Percentiles rank a stretch among this genome's conserved stretches.
phyloP scores from a whole-genome alignment of 2,329 filamentous ascomycete genomes.

The Onygena corvina region DNA sequence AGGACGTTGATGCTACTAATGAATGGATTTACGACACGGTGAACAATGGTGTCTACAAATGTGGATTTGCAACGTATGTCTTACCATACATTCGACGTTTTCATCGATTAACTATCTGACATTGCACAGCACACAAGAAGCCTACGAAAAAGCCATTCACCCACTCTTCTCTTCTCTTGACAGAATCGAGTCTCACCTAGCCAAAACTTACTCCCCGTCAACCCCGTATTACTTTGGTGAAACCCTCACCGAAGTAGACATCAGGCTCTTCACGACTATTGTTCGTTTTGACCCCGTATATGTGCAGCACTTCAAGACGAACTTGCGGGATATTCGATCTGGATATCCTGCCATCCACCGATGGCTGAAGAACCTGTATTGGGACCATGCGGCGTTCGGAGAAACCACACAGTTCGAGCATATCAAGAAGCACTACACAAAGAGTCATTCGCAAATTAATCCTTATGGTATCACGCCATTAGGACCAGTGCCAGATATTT shows the following conservation, averaged over 20 bases:
- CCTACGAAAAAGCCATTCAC: conserved; percentile 63
- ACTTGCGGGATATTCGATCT: conserved; percentile 69
- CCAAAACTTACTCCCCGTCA: conserved; percentile 23
- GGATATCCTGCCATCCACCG: conserved; percentile 70
- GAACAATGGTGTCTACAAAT: conserved; percentile 43
- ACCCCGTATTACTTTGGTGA: conserved; percentile 59
- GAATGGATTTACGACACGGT: conserved; percentile 63
- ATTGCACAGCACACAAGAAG: conserved; percentile 49
- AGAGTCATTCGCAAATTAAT: conserved; percentile 55
- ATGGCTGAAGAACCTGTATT: conserved; percentile 78
- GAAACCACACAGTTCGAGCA: conserved; percentile 86
- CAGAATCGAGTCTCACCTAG: conserved; percentile 59
- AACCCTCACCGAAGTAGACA: conserved; percentile 66
- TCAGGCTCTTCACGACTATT: conserved; percentile 62
- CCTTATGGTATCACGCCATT: conserved; percentile 64
- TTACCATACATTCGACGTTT: background rate
- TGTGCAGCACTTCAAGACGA: conserved; percentile 73
- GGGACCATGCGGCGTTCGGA: conserved; percentile 64
- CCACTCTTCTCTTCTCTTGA: conserved; percentile 68
- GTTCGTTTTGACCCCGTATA: conserved; percentile 66
- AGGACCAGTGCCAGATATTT: conserved; percentile 70
- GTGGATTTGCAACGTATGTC: conserved; percentile 60
- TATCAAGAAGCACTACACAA: conserved; percentile 72
- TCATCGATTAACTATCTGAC: background rate
- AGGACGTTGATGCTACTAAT: conserved; percentile 63